Evolutionary conservation across 2,329 filamentous ascomycete species (phyloP), one percentile per base, ranked within the genome.

Genomic region (Lachnellula cervina): DNA sequence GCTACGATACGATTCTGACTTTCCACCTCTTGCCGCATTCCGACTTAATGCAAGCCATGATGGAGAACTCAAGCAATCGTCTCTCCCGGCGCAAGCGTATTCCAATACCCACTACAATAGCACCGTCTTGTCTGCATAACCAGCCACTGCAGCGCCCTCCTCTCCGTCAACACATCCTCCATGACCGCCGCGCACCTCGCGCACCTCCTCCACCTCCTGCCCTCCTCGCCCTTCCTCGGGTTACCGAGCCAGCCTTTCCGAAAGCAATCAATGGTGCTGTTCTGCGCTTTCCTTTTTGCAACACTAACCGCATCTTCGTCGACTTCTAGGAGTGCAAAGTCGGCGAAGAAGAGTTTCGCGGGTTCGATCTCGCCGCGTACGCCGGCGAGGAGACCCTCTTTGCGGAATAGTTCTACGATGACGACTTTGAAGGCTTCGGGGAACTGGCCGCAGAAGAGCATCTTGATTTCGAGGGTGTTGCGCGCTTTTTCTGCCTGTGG

Each of bases 111-210:
- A 46, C 64, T 62, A 56, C 69, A 71, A 51, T 66, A 70, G 44
- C 69, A 71, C 7, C 68, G 55, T 38, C 67, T 58, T 52, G 69
- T 66, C 59, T 71, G 68, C 67, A 69, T 68, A 47, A 66, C 59
- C 54, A 71, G 42, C 67, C 67, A 71, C 51, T 70, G 66, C 48
- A 70, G 53, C n/a, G 63, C 56, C 19, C 60, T 61, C 45, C 63
- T 67, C 49, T 65, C 60, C 34, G 58, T 64, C 37, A 65, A 49
- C 21, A 68, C 62, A 62, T 71, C 69, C 59, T 70, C 69, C 64
- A 69, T 69, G 0, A 69, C 67, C 17, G 68, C 64, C 13, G 69
- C 63, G 55, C 69, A 71, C 50, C 69, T 63, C 1, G 67, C 66
- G 55, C 69, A 71, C 42, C 69, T 63, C 51, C 68, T 65, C 69